Percentiles rank a stretch among this genome's conserved stretches.
These are phyloP conservation scores for Russula virescens DNA, from an alignment of 768 basidiomycete genomes.

Conservation along the genomic window DNA sequence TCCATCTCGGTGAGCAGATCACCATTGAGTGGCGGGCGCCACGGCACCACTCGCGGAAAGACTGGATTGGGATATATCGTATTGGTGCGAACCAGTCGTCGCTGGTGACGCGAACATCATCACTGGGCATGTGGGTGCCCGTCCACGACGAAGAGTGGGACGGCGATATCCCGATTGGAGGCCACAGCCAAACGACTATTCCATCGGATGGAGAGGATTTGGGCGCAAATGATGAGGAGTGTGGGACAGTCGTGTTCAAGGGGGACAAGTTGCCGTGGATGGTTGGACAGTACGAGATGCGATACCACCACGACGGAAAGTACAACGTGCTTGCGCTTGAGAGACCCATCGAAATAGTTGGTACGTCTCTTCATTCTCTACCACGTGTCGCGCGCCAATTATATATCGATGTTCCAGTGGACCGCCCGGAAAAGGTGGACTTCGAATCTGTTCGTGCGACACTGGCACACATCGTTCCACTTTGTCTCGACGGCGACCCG, in stretches of 20 bases:
- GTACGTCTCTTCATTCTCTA: slow-evolving; percentile 40
- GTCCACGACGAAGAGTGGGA: slow-evolving; percentile 92
- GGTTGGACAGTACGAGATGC: slow-evolving; percentile 80
- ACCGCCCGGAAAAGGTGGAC: slow-evolving; percentile 57
- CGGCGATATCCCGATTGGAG: slow-evolving; percentile 65
- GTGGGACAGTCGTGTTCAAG: slow-evolving; percentile 68
- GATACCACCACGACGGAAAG: slow-evolving; percentile 96
- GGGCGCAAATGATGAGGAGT: slow-evolving; percentile 41
- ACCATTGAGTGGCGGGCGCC: slow-evolving; percentile 85
- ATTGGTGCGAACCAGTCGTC: slow-evolving; percentile 83
- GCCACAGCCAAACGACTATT: slow-evolving; percentile 31
- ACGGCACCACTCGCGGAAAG: slow-evolving; percentile 74
- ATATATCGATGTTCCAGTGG: slow-evolving; percentile 42
- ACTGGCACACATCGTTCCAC: slow-evolving; percentile 71
- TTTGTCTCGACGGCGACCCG: slow-evolving; percentile 84
- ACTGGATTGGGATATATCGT: slow-evolving; percentile 94
- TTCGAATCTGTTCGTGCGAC: slow-evolving; percentile 59
- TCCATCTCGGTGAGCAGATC: slow-evolving; percentile 90
- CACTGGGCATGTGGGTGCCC: slow-evolving; percentile 89
- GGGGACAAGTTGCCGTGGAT: slow-evolving; percentile 82
- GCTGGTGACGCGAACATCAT: slow-evolving; percentile 77
- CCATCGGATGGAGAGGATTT: neutral
- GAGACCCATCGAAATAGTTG: slow-evolving; percentile 83
- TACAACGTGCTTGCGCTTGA: slow-evolving; percentile 90
- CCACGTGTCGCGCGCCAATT: neutral